phyloP scores from a whole-genome alignment of 2,329 filamentous ascomycete species.

The Daldinia eschscholtzii region DNA sequence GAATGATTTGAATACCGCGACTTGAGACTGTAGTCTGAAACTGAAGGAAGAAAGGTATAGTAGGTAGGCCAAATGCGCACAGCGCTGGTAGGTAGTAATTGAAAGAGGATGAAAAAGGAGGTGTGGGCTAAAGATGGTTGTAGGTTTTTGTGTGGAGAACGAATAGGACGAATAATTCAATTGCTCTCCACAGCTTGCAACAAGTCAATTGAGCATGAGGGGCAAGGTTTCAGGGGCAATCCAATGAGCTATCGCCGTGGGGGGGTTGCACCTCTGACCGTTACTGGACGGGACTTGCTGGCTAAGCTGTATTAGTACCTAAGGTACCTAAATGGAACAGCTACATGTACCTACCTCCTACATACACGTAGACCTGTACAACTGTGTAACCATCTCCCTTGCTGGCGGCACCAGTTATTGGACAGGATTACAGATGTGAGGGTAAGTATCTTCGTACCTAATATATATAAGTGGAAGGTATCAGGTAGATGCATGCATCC shows the following conservation, averaged over 20 bases:
- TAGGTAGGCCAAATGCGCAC: conserved; percentile 44
- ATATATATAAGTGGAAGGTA: not conserved
- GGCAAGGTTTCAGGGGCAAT: conserved; percentile 42
- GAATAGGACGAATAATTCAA: conserved; percentile 23
- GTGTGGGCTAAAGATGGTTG: conserved; percentile 45
- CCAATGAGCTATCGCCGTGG: conserved; percentile 33
- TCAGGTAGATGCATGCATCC: not conserved
- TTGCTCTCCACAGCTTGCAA: conserved; percentile 25
- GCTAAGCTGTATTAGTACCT: conserved; percentile 7
- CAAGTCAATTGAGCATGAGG: conserved; percentile 35
- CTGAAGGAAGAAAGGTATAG: conserved; percentile 34
- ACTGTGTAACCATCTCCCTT: conserved; percentile 23
- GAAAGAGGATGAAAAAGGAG: conserved; percentile 46
- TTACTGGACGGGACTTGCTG: not conserved
- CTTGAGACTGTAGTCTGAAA: conserved; percentile 33
- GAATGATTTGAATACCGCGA: conserved; percentile 34
- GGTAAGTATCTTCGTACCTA: not conserved
- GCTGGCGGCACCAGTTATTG: not conserved
- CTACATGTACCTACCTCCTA: too few species aligned
- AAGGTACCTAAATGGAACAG: not conserved
- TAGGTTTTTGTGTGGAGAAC: conserved; percentile 43
- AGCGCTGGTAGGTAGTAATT: conserved; percentile 43
- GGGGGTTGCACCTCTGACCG: conserved; percentile 10
- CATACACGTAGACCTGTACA: conserved; percentile 17
- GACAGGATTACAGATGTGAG: not conserved